These are phyloP conservation scores for Pezicula radicicola DNA, from an alignment of 2,329 filamentous ascomycete genomes.

Conservation along the genomic window DNA sequence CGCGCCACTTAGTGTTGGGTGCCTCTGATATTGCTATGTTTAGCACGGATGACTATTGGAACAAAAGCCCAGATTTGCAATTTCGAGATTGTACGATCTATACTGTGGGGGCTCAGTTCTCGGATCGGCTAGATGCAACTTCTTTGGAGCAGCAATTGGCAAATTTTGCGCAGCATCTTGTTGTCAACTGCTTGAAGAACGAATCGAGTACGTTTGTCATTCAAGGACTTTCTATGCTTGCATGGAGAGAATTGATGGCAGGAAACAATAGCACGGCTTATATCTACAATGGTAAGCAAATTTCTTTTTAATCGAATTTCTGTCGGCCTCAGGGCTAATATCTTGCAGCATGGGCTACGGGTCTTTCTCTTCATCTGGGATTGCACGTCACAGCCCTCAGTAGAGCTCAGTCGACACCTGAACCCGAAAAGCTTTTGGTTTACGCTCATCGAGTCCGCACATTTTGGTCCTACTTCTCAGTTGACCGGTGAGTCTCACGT, in stretches of 20 bases:
- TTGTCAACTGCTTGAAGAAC: background rate
- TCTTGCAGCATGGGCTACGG: slow-evolving; percentile 3
- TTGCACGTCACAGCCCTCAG: slow-evolving; percentile 5
- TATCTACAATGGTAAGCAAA: slow-evolving; percentile 6
- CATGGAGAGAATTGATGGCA: slow-evolving; percentile 5
- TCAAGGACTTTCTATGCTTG: slow-evolving; percentile 5
- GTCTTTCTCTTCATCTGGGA: slow-evolving; percentile 1
- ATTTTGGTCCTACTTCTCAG: slow-evolving; percentile 15
- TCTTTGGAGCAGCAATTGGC: background rate
- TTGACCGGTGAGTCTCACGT: slow-evolving; percentile 7
- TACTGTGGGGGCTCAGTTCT: slow-evolving; percentile 4
- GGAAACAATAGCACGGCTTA: slow-evolving; percentile 8
- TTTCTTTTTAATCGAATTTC: background rate
- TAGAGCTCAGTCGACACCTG: background rate
- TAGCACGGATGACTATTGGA: background rate
- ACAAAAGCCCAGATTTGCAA: background rate
- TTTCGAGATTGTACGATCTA: slow-evolving; percentile 2
- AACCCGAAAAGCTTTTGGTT: background rate
- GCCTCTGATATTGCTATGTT: background rate
- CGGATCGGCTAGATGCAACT: background rate
- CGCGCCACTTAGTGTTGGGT: slow-evolving; percentile 2
- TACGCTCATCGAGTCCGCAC: slow-evolving; percentile 5
- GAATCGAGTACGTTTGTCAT: slow-evolving; percentile 2
- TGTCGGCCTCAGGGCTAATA: background rate
- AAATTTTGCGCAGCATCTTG: slow-evolving; percentile 1